phyloP scores from a whole-genome alignment of 1,284 basidiomycete species.

The Ustilago trichophora region DNA sequence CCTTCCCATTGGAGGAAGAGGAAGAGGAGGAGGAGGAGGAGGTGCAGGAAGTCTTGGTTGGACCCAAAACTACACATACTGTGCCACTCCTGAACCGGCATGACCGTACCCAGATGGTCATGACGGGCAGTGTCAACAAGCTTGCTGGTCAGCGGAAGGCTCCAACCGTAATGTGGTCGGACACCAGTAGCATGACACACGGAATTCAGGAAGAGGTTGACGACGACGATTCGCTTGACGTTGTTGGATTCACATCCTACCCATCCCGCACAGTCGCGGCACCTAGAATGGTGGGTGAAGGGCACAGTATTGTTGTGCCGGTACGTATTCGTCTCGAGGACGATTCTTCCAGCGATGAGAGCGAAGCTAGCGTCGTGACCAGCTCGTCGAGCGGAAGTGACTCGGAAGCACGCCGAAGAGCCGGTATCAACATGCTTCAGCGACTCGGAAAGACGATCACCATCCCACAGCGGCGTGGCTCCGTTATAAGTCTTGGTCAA shows the following conservation, averaged over 20 bases:
- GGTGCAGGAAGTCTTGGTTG: too few species aligned
- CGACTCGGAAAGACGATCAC: constrained; percentile 6
- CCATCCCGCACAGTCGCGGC: not conserved
- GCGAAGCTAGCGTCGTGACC: constrained; percentile 15
- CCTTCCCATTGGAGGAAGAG: not conserved
- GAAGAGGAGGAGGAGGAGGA: not conserved
- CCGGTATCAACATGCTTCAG: constrained; percentile 31
- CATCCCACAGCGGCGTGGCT: constrained; percentile 17
- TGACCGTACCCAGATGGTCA: constrained; percentile 16
- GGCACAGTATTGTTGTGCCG: constrained; percentile 17
- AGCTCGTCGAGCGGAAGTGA: constrained; percentile 17
- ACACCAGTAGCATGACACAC: not conserved
- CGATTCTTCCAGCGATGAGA: constrained; percentile 34
- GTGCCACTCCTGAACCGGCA: constrained; percentile 15
- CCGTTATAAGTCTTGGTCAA: constrained; percentile 13
- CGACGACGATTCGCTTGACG: constrained; percentile 8
- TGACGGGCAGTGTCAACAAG: constrained; percentile 9
- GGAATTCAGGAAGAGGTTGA: not conserved
- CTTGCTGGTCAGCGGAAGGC: not conserved
- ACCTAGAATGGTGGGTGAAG: not conserved
- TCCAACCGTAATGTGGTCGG: not conserved
- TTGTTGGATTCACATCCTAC: constrained; percentile 28
- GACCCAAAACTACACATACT: not conserved
- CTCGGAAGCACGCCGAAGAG: constrained; percentile 26
- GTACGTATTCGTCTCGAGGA: constrained; percentile 28